These are phyloP conservation scores for Hypoxylon sp. DNA, from an alignment of 2,329 filamentous ascomycete genomes.

Conservation along the genomic window DNA sequence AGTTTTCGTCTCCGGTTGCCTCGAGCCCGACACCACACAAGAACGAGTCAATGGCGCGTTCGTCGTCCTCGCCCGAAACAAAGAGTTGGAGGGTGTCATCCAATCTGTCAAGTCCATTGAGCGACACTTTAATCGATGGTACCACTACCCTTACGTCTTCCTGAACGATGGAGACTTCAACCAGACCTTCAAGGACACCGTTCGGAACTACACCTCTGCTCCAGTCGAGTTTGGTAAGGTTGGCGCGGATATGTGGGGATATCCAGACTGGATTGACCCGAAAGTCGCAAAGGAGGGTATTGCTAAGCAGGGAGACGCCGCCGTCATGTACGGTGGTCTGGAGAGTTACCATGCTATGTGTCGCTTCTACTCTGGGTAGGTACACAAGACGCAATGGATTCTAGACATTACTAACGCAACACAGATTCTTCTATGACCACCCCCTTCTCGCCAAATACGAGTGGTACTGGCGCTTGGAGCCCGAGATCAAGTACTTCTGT, in stretches of 20 bases:
- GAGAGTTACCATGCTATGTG: constrained; percentile 99
- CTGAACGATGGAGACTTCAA: constrained; percentile 98
- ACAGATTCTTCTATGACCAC: constrained; percentile 95
- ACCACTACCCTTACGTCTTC: constrained; percentile 98
- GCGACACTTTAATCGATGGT: constrained; percentile 99
- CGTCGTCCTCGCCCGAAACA: constrained; percentile 94
- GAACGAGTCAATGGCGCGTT: constrained; percentile 95
- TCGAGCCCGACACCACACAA: constrained; percentile 81
- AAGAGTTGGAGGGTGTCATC: constrained; percentile 95
- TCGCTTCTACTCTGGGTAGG: constrained; percentile 96
- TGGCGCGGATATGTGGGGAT: constrained; percentile 92
- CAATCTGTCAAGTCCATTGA: constrained; percentile 98
- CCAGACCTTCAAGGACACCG: constrained; percentile 88
- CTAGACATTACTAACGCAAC: constrained; percentile 35
- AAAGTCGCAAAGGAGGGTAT: constrained; percentile 97
- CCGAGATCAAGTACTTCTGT: constrained; percentile 99
- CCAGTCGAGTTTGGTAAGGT: constrained; percentile 95
- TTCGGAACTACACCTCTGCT: constrained; percentile 90
- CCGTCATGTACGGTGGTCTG: constrained; percentile 99
- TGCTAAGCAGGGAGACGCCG: constrained; percentile 93
- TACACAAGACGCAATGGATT: constrained; percentile 35
- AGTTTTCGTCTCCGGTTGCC: constrained; percentile 92
- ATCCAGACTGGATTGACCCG: constrained; percentile 94
- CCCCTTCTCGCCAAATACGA: constrained; percentile 95
- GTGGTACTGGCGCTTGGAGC: constrained; percentile 99